phyloP scores from a whole-genome alignment of 1,284 basidiomycete species.

The Stygiomarasmius scandens region DNA sequence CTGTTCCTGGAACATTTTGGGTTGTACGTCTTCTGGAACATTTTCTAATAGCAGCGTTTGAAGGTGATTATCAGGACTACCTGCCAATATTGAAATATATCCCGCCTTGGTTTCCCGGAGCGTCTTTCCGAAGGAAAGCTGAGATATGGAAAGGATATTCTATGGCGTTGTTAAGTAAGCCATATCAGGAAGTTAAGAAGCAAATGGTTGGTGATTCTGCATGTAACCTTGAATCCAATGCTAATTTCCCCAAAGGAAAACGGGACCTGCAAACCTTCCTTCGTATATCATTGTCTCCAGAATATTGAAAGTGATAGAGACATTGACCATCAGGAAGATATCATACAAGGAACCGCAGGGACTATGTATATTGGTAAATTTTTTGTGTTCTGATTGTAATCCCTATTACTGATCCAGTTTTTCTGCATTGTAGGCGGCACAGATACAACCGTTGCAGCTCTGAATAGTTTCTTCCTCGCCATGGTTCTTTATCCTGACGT shows the following conservation, averaged over 20 bases:
- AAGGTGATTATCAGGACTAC: conserved; percentile 12
- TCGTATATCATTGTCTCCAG: background rate
- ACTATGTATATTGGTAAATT: conserved; percentile 1
- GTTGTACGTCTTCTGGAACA: background rate
- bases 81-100: conserved; percentile 27
- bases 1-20: background rate
- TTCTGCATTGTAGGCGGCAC: conserved; percentile 2
- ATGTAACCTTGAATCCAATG: too few species aligned
- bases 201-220: background rate
- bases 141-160: background rate
- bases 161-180: background rate
- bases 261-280: background rate
- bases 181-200: background rate
- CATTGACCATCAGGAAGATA: conserved; percentile 1
- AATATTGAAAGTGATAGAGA: background rate
- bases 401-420: too few species aligned
- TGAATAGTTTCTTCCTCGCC: conserved; percentile 3
- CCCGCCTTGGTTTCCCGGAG: conserved; percentile 11
- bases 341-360: background rate
- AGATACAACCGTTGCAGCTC: background rate
- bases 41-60: too few species aligned
- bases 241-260: too few species aligned
- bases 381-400: background rate
- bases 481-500: conserved; percentile 5
- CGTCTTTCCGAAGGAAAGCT: conserved; percentile 6